Base-by-base conservation (phyloP, 306 rosid species). In the Begonia masoniana region DNA sequence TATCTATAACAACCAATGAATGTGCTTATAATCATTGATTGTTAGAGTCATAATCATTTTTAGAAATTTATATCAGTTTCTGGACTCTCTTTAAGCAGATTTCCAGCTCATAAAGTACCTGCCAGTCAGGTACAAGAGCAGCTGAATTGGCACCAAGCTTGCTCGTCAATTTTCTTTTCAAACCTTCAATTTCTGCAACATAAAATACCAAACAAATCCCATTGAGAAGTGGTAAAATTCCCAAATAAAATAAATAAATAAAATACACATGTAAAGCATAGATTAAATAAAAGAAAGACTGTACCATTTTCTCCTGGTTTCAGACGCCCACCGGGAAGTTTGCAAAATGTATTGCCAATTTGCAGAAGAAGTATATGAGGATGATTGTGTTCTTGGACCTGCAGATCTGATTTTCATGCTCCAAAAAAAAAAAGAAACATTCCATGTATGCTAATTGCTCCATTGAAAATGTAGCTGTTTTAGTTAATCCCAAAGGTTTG, bases 311-410 rank as follows among this genome's bases (percentile, higher is more conserved):
- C 99, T 57, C 99, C 99, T 10, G 99, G 96, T 78, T 87, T 92
- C 63, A 92, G 74, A 42, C 99, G 89, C 15, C 99, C 99, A 39
- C 99, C 99, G 5, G 99, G 99, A 60, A 92, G 99, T 69, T 92
- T 92, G 77, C 96, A 87, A 75, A 92, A 92, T 19, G 99, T 92
- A 68, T 86, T 86, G 57, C 99, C 99, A 49, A 92, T 92, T 81
- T 92, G 96, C 65, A 92, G 68, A 56, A 92, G 96, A 52, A 92
- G 99, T 60, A 92, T 87, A 72, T 92, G 99, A 35, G 99, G 99
- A 71, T 92, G 96, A 64, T 92, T 87, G 63, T 92, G 99, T 57
- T 92, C 99, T 76, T 92, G 99, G 17, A 92, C 96, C 99, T 92
- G 76, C 39, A 81, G 59, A 52, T 56, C 15, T n/a, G 21, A 58